phyloP scores from a whole-genome alignment of 1,284 basidiomycete species.

The Sanghuangporus weigelae region DNA sequence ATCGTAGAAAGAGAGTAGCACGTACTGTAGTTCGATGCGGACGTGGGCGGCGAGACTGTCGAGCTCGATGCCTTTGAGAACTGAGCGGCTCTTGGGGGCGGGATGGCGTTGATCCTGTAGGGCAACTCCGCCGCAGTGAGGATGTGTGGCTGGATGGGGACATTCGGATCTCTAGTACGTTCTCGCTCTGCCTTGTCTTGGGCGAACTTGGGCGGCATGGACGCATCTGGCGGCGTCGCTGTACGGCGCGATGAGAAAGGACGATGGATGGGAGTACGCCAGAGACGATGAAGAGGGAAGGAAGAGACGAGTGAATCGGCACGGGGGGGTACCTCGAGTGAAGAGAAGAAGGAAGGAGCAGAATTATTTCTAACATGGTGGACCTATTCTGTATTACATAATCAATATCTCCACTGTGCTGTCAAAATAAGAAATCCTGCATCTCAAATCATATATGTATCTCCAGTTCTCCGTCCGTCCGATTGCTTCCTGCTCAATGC shows the following conservation, averaged over 20 bases:
- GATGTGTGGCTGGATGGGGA: constrained; percentile 1
- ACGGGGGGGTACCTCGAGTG: neutral
- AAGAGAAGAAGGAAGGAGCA: neutral
- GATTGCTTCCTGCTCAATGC: too few relatives aligned
- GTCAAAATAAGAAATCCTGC: neutral
- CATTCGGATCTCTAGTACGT: neutral
- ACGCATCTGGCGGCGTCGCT: neutral
- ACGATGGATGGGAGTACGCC: neutral
- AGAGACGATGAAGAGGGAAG: neutral
- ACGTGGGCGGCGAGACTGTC: neutral
- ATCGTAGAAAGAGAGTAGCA: neutral
- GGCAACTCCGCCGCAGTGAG: constrained; percentile 10
- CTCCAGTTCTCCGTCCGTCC: too few relatives aligned
- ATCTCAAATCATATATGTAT: too few relatives aligned
- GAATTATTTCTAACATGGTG: neutral
- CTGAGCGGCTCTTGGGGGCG: neutral
- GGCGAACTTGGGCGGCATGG: constrained; percentile 4
- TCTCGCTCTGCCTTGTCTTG: neutral
- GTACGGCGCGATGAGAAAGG: neutral
- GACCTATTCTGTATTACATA: neutral
- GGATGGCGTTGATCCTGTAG: constrained; percentile 11
- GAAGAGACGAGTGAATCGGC: neutral
- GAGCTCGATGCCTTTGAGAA: neutral
- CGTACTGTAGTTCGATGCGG: constrained; percentile 1
- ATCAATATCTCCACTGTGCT: neutral